A percentile compares a stretch with the other conserved stretches of the same genome.
Conservation (phyloP, 306 rosid genomes). For the Begonia fuchsioides region DNA sequence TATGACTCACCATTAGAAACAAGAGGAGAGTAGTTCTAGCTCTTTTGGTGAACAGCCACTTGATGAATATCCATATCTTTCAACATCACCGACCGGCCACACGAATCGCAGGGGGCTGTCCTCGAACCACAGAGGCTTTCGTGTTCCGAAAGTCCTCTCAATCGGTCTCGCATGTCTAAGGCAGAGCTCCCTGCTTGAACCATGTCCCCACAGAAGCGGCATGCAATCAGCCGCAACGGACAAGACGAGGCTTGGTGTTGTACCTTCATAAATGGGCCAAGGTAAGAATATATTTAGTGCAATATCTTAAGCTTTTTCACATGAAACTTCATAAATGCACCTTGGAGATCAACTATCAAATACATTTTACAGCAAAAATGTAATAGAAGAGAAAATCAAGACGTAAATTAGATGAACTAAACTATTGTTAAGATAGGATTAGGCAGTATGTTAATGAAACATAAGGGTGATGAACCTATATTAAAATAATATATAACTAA, state of each 20-base stretch:
- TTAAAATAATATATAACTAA: no score
- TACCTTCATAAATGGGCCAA: conserved; percentile 22
- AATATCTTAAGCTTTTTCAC: no score
- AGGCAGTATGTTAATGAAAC: no score
- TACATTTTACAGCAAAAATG: no score
- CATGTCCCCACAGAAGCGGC: conserved; percentile 95
- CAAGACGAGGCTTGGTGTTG: conserved; percentile 68
- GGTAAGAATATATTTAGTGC: background rate
- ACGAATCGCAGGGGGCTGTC: conserved; percentile 90
- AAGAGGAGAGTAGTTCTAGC: conserved; percentile 11
- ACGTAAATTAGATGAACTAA: no score
- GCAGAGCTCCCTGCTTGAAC: conserved; percentile 88
- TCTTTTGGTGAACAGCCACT: conserved; percentile 82
- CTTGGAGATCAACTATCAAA: no score
- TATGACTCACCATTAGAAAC: no score
- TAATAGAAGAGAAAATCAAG: no score
- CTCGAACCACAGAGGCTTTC: conserved; percentile 92
- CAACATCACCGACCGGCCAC: conserved; percentile 95
- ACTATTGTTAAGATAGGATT: no score
- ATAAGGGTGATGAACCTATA: no score
- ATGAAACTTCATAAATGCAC: no score
- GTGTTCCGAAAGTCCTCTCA: conserved; percentile 85
- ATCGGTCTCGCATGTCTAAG: conserved; percentile 54
- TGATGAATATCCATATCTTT: conserved; percentile 97
- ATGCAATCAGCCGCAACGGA: conserved; percentile 58